Base-by-base conservation (phyloP, 2,329 filamentous ascomycete genomes). In the Orbilia oligospora region DNA sequence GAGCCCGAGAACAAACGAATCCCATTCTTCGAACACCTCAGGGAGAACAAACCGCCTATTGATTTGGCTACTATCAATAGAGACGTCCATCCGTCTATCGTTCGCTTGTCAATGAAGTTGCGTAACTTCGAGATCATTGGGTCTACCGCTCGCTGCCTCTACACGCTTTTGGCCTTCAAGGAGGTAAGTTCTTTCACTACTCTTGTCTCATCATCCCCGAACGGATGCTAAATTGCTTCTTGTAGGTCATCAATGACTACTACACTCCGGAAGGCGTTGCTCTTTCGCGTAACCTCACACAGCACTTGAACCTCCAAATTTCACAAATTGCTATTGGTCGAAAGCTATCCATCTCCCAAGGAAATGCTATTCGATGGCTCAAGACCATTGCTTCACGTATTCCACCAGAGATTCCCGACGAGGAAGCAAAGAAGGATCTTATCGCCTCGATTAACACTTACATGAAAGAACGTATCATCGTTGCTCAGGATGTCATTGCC, bases 261-360 rank as follows among this genome's bases (percentile, higher is more conserved):
- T 92, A 90, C 56, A 98, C 95, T 0, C 96, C 96, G 4, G 87
- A 90, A 27, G 92, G 92, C 48, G 94, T 91, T 73, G 94, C 94
- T 48, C 89, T 99, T 49, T 92, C 94, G 20, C 91, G 96, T 38
- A 94, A 99, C 86, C 91, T 99, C 82, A 96, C 93, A 36, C 93
- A 98, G 84, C 91, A 93, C 80, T 90, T 99, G 76, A 96, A 94
- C 83, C 93, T 94, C 44, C 96, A 99, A 85, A 97, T 99, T 83
- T 94, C 97, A 81, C 97, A 97, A 83, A 89, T 99, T 78, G 93
- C 93, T 77, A 93, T 93, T 81, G 97, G 94, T 83, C 91, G 96
- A n/a, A 94, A 96, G 38, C 92, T 99, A 85, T 97, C 93, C 81
- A 96, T 97, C 85, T 93, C 93, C 80, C 97, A 98, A 91, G 96